Conservation (phyloP, 1,139 yeast species). For the Scheffersomyces parashehatae region DNA sequence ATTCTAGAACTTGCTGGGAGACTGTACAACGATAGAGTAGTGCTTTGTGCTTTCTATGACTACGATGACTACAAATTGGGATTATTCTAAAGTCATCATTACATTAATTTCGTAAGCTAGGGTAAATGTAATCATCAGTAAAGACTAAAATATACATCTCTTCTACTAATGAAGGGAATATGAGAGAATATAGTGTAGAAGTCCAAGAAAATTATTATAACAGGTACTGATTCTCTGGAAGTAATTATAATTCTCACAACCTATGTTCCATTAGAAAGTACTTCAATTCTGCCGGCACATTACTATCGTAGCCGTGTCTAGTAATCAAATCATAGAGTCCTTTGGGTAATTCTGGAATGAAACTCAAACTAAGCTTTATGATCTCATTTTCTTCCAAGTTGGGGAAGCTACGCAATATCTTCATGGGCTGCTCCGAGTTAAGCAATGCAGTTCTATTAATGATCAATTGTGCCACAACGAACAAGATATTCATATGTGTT, state of each 20-base stretch:
- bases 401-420: slow-evolving; percentile 72
- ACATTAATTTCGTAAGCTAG: no score
- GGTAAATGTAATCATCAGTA: no score
- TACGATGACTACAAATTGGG: slow-evolving; percentile 53
- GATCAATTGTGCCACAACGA: slow-evolving; percentile 81
- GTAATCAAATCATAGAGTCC: slow-evolving; percentile 65
- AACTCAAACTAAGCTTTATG: slow-evolving; percentile 77
- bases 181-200: no score
- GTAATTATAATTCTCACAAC: neutral
- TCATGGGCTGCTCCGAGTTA: slow-evolving; percentile 68
- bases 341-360: slow-evolving; percentile 74
- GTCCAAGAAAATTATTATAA: no score
- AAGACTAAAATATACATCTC: no score
- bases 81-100: slow-evolving; percentile 12
- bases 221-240: no score
- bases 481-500: slow-evolving; percentile 80
- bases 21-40: slow-evolving; percentile 66
- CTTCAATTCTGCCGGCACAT: slow-evolving; percentile 42
- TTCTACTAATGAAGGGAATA: no score
- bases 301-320: slow-evolving; percentile 68
- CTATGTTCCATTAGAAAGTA: slow-evolving; percentile 11
- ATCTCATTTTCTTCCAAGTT: slow-evolving; percentile 70
- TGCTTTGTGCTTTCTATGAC: slow-evolving; percentile 64
- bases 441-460: slow-evolving; percentile 64
- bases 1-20: slow-evolving; percentile 67